Evolutionary conservation across 2,329 filamentous ascomycete species (phyloP), one percentile per base, ranked within the genome.

Genomic region (Gaeumannomyces tritici): DNA sequence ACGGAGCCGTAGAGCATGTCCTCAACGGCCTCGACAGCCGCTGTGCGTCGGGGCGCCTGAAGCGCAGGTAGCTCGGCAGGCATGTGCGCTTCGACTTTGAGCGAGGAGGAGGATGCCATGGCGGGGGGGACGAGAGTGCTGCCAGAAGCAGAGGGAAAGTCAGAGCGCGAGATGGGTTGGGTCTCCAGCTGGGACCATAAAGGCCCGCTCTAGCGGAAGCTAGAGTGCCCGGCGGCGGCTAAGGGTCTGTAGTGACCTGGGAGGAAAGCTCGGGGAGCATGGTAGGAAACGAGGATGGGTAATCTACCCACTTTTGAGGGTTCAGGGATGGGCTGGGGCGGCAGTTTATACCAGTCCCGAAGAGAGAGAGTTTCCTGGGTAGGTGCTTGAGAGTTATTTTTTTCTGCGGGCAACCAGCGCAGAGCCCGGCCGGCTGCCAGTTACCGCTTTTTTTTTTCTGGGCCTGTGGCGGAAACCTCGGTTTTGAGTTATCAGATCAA

Each of bases 1-100:
- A 93, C 85, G 64, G 93, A 97, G 73, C 95, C 95, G 73, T 91
- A 98, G 13, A 88, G 72, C 62, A 99, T 85, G 71, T 98, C 93
- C 74, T 96, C 93, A 55, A 93, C 70, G 6, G 91, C 90, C 70
- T 95, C 89, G 68, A 80, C 75, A 12, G 76, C 73, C 33, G 79
- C 77, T 8, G 78, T 75, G 66, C 73, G 78, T 60, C 71, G 67
- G 21, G 60, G 15, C 12, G 55, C 65, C 21, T 64, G 54, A 26
- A 66, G 33, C 12, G 56, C 54, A 27, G 60, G 51, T 3, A 64
- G 21, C 27, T 61, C 55, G 26, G 64, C 56, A 26, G 62, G 62
- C 13, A 63, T 59, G 61, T 59, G 58, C 28, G 64, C 55, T 55
- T 66, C 65, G 62, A 67, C 62, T 42, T 59, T 63, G 54, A 33